These are phyloP conservation scores for Chaetomium tenue DNA, from an alignment of 495 filamentous ascomycete genomes.

Conservation along the genomic window DNA sequence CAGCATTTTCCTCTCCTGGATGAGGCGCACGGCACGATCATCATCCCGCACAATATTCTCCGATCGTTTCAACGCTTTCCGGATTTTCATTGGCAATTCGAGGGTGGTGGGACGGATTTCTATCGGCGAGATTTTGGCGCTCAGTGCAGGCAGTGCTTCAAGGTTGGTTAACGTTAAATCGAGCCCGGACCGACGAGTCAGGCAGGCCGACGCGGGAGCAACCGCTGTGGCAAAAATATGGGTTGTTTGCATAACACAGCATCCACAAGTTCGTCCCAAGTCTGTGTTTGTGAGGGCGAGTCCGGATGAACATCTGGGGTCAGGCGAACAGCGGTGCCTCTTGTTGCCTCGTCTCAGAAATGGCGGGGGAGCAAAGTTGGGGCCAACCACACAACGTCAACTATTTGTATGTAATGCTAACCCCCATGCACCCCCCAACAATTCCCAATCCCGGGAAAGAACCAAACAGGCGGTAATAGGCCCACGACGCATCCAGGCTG, in stretches of 20 bases:
- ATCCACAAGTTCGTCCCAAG: constrained; percentile 13
- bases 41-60: constrained; percentile 2
- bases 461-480: constrained; percentile 6
- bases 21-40: background rate
- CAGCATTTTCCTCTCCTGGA: background rate
- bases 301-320: constrained; percentile 4
- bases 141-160: too few species aligned
- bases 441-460: background rate
- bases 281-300: background rate
- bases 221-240: background rate
- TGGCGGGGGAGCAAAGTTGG: background rate
- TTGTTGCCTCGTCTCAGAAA: background rate
- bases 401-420: too few species aligned
- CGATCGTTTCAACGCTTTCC: background rate
- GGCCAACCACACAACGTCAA: background rate
- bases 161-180: background rate
- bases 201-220: background rate
- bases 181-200: background rate
- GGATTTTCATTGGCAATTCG: background rate
- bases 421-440: background rate
- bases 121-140: background rate
- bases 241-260: constrained; percentile 2
- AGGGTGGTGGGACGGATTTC: background rate
- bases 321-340: background rate
- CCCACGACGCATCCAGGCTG: background rate